Evolutionary conservation across 768 basidiomycete species (phyloP), one percentile per base, ranked within the genome.

Genomic region (Boletellus sp.): DNA sequence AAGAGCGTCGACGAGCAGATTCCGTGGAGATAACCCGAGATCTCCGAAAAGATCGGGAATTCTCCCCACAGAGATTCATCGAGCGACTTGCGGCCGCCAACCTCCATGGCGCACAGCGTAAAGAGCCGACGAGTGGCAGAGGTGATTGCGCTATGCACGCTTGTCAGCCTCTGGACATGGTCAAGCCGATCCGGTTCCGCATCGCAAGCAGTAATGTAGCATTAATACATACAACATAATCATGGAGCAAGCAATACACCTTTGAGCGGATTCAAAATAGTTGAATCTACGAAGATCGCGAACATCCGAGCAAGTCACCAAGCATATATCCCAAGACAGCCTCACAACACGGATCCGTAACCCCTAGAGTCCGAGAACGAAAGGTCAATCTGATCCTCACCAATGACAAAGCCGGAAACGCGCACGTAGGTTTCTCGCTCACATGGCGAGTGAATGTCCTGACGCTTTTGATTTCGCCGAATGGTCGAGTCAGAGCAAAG

Each of bases 391-490:
- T 7, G 4, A 22, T 10, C 16, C 15, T 40, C 10, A 6, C 7
- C 20, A 22, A 35, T 16, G 19, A 45, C 46, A 36, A 57, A 48
- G 63, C 2, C 16, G 23, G 22, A 61, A 53, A 60, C 17, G 65
- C 62, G 56, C 55, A 80, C 70, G 78, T 78, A 28, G 77, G 76
- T 55, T 80, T 79, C 51, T 90, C 87, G 58, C 85, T 81, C 16
- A 88, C 85, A 63, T 89, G 86, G 17, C 90, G 74, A 41, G 90
- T 92, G 60, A 93, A 92, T 39, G 88, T 90, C 50, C 89, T 71
- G 15, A 91, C 90, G 52, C 89, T 91, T 58, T 82, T 69, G 11
- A 93, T 80, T 20, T 72, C 74, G 4, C 90, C 90, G 56, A 81
- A 93, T 17, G 80, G 84, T 20, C 75, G 69, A 31, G 85, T 77